phyloP scores from a whole-genome alignment of 805 yeast species.

The Saccharomyces eubayanus region DNA sequence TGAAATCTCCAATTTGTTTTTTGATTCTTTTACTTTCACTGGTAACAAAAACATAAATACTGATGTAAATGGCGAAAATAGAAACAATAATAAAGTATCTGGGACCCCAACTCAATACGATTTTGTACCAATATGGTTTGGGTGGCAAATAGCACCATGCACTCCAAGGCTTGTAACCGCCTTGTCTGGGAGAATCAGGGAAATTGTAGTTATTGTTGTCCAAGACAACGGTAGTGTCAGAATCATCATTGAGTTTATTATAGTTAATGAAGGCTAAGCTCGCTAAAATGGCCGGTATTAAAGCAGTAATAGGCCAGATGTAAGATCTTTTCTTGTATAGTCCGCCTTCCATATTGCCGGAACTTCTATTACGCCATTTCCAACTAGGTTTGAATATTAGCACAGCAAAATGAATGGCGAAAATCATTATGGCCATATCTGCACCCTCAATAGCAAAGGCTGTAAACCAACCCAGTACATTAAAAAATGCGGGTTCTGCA shows the following conservation, averaged over 20 bases:
- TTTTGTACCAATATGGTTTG: slow-evolving; percentile 61
- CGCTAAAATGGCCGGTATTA: slow-evolving; percentile 62
- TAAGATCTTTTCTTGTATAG: slow-evolving; percentile 48
- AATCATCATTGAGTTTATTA: slow-evolving; percentile 9
- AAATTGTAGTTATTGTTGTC: slow-evolving; percentile 21
- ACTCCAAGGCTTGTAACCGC: slow-evolving; percentile 54
- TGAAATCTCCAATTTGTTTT: slow-evolving; percentile 25
- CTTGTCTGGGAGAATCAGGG: slow-evolving; percentile 22
- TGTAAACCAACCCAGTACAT: slow-evolving; percentile 72
- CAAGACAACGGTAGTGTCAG: slow-evolving; percentile 17
- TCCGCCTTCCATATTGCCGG: slow-evolving; percentile 61
- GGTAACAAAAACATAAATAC: slow-evolving; percentile 66
- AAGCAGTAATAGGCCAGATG: slow-evolving; percentile 49
- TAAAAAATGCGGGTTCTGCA: slow-evolving; percentile 44
- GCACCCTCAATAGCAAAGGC: slow-evolving; percentile 78
- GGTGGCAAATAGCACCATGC: slow-evolving; percentile 78
- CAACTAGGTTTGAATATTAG: slow-evolving; percentile 58
- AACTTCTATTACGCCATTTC: slow-evolving; percentile 33
- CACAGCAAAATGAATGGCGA: slow-evolving; percentile 76
- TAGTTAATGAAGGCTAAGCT: slow-evolving; percentile 56
- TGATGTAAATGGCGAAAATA: slow-evolving; percentile 56
- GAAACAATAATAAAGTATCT: slow-evolving; percentile 57
- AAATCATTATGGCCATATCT: slow-evolving; percentile 70
- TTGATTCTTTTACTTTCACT: slow-evolving; percentile 51
- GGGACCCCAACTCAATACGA: slow-evolving; percentile 75